phyloP scores from a whole-genome alignment of 768 basidiomycete genomes.

The Russula olivacea region DNA sequence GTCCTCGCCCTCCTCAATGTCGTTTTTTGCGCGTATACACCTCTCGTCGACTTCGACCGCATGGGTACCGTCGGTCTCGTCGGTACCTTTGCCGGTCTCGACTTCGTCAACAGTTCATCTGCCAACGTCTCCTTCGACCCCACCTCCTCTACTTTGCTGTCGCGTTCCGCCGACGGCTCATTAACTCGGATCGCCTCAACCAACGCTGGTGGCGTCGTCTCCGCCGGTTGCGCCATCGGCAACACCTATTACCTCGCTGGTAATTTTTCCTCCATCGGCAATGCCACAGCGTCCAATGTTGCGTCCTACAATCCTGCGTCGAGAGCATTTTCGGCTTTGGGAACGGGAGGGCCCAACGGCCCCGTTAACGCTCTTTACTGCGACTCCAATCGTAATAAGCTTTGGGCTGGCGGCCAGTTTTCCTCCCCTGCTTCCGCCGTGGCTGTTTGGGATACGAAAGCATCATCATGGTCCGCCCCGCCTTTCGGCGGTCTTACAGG shows the following conservation, averaged over 20 bases:
- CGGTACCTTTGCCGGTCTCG: slow-evolving; percentile 84
- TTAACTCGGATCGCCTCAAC: slow-evolving; percentile 70
- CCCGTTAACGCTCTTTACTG: slow-evolving; percentile 71
- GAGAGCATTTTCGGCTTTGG: slow-evolving; percentile 54
- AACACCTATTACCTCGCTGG: slow-evolving; percentile 77
- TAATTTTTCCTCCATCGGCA: slow-evolving; percentile 67
- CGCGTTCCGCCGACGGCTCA: slow-evolving; percentile 57
- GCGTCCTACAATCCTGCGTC: slow-evolving; percentile 65
- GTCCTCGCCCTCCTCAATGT: slow-evolving; percentile 32
- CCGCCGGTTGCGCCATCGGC: slow-evolving; percentile 64
- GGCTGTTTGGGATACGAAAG: slow-evolving; percentile 62
- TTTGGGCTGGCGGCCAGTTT: slow-evolving; percentile 80
- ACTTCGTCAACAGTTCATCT: slow-evolving; percentile 54
- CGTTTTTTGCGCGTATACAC: slow-evolving; percentile 30
- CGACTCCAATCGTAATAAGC: slow-evolving; percentile 53
- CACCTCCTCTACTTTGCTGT: slow-evolving; percentile 63
- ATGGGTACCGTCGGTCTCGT: slow-evolving; percentile 91
- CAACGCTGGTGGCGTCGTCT: slow-evolving; percentile 71
- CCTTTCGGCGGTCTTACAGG: slow-evolving; percentile 81
- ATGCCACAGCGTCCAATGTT: slow-evolving; percentile 59
- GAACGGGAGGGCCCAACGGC: slow-evolving; percentile 66
- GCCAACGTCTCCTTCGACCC: slow-evolving; percentile 58
- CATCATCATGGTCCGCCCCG: slow-evolving; percentile 65
- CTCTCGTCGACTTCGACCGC: slow-evolving; percentile 59
- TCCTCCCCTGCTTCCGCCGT: slow-evolving; percentile 60